Percentiles rank a stretch among this genome's conserved stretches.
Evolutionary conservation across 1,139 yeast species (phyloP).

Genomic region (Entelexis sorbosivorans): DNA sequence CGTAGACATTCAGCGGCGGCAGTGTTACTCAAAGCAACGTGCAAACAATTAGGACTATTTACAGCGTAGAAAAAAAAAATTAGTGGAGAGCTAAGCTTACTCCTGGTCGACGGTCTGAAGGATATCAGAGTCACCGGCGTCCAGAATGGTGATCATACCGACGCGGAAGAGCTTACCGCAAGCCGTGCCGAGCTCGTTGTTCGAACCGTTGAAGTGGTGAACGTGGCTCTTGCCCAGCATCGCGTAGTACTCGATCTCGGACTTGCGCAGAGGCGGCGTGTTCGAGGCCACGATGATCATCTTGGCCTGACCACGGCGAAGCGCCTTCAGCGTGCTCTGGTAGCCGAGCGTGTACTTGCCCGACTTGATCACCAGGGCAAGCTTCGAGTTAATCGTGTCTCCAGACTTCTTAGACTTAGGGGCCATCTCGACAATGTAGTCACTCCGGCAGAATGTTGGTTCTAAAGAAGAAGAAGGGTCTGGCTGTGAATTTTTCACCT

Average conservation of each 20-base stretch:
- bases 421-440: slow-evolving; percentile 45
- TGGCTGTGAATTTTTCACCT: slow-evolving; percentile 6
- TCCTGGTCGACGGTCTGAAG: slow-evolving; percentile 40
- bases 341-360: slow-evolving; percentile 99
- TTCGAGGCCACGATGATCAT: slow-evolving; percentile 96
- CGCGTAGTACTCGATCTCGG: slow-evolving; percentile 99
- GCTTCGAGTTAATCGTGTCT: slow-evolving; percentile 96
- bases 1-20: too few species aligned
- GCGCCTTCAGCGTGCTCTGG: slow-evolving; percentile 97
- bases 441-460: slow-evolving; percentile 20
- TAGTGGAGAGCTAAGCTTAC: slow-evolving; percentile 8
- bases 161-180: slow-evolving; percentile 99
- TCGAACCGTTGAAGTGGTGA: slow-evolving; percentile 99
- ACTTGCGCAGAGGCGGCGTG: slow-evolving; percentile 99
- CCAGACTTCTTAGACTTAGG: slow-evolving; percentile 79
- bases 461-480: background rate
- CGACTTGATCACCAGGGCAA: slow-evolving; percentile 95
- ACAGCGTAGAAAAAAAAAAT: background rate
- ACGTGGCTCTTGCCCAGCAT: slow-evolving; percentile 98
- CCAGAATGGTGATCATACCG: slow-evolving; percentile 90
- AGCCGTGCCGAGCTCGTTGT: slow-evolving; percentile 99
- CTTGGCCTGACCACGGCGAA: slow-evolving; percentile 99
- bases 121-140: slow-evolving; percentile 99
- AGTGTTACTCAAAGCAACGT: background rate
- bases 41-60: slow-evolving; percentile 1